phyloP scores from a whole-genome alignment of 805 yeast genomes.

The Kuraishia capsulata region DNA sequence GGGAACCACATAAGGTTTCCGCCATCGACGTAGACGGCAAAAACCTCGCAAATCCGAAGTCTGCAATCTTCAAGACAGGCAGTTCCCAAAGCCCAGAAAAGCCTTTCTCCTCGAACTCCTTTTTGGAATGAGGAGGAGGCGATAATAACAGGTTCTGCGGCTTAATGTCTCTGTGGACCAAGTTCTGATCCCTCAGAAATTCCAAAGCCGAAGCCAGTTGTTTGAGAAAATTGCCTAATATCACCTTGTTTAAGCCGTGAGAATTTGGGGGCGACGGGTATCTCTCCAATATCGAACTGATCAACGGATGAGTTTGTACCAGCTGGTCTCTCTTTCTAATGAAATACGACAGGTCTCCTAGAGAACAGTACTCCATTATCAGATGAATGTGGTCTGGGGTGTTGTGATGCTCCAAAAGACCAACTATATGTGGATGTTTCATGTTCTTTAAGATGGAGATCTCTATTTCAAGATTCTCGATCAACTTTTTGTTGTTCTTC shows the following conservation, averaged over 20 bases:
- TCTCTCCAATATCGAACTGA: conserved; percentile 64
- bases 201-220: conserved; percentile 80
- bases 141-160: conserved; percentile 81
- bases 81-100: conserved; percentile 80
- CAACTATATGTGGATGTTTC: conserved; percentile 90
- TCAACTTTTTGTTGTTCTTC: conserved; percentile 65
- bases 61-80: conserved; percentile 90
- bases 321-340: conserved; percentile 71
- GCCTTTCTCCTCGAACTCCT: conserved; percentile 45
- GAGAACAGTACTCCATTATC: conserved; percentile 93
- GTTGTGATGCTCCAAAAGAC: conserved; percentile 72
- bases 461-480: conserved; percentile 89
- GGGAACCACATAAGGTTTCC: conserved; percentile 95
- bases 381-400: conserved; percentile 72
- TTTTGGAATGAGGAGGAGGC: conserved; percentile 67
- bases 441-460: conserved; percentile 80
- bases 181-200: conserved; percentile 72
- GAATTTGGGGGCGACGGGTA: conserved; percentile 75
- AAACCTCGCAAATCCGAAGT: conserved; percentile 95
- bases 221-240: conserved; percentile 77
- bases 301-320: conserved; percentile 65
- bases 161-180: conserved; percentile 90
- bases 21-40: conserved; percentile 91
- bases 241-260: conserved; percentile 69
- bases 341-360: conserved; percentile 88